Percentiles rank a stretch among this genome's conserved stretches.
These are phyloP conservation scores for Wickerhamiella brachini DNA, from an alignment of 805 yeast genomes.

Conservation along the genomic window DNA sequence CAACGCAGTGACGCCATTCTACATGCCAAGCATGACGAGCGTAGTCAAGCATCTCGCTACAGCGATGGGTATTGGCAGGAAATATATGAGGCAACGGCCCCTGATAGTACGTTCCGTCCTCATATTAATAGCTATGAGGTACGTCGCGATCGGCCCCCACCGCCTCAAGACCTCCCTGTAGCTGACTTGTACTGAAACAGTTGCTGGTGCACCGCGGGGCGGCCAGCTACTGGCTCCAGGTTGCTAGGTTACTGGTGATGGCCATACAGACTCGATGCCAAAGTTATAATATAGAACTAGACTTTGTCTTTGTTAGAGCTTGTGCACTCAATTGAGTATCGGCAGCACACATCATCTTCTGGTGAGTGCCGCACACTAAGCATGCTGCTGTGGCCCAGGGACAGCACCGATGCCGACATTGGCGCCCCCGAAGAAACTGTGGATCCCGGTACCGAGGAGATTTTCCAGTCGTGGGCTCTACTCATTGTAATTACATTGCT, in stretches of 20 bases:
- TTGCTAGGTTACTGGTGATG: too few species aligned
- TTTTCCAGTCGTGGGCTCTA: constrained; percentile 94
- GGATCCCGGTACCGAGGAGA: constrained; percentile 86
- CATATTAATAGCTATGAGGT: not conserved
- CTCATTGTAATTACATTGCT: constrained; percentile 70
- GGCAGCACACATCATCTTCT: too few species aligned
- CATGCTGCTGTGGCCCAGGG: constrained; percentile 8
- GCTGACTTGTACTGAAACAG: not conserved
- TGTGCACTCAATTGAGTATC: too few species aligned
- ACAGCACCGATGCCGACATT: constrained; percentile 27
- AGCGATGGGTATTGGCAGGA: not conserved
- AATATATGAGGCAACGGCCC: not conserved
- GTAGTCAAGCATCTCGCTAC: not conserved
- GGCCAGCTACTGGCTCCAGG: too few species aligned
- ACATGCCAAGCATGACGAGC: not conserved
- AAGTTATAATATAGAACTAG: too few species aligned
- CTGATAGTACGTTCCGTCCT: not conserved
- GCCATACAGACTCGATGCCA: too few species aligned
- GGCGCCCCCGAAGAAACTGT: constrained; percentile 36
- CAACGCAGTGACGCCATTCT: not conserved
- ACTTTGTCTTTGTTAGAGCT: too few species aligned
- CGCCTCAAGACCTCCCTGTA: not conserved
- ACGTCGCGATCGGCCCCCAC: not conserved
- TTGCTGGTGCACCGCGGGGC: too few species aligned
- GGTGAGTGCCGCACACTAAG: not conserved